Evolutionary conservation across 331 rosid genomes (phyloP).

Genomic region (Malus hybrid): DNA sequence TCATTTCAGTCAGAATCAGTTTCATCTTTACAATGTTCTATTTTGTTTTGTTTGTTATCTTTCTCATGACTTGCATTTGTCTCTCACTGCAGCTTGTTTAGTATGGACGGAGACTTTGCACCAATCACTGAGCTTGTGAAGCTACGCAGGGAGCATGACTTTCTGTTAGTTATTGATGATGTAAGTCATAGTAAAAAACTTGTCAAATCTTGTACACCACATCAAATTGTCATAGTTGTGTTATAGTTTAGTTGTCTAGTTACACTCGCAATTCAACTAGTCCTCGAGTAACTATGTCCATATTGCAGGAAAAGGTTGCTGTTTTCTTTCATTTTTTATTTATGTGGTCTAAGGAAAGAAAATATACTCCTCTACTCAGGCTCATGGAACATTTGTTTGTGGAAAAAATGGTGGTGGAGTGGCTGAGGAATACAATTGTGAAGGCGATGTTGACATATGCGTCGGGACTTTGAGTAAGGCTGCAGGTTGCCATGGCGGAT

Average conservation of each 20-base stretch:
- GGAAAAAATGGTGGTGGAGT: slow-evolving; percentile 95
- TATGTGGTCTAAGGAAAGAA: background rate
- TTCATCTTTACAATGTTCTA: background rate
- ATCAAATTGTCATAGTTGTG: background rate
- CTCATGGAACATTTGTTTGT: slow-evolving; percentile 94
- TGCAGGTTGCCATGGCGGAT: slow-evolving; percentile 97
- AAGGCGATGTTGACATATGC: slow-evolving; percentile 78
- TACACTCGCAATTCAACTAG: background rate
- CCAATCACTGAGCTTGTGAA: slow-evolving; percentile 73
- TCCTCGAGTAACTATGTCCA: background rate
- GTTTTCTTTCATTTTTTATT: background rate
- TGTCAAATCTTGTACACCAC: background rate
- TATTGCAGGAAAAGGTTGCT: background rate
- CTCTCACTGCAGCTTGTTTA: slow-evolving; percentile 71
- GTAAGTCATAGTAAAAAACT: slow-evolving; percentile 34
- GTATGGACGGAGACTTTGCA: slow-evolving; percentile 98
- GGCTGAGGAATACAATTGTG: slow-evolving; percentile 83
- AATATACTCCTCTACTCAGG: slow-evolving; percentile 29
- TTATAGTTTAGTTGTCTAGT: background rate
- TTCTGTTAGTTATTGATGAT: slow-evolving; percentile 86
- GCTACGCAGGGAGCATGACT: slow-evolving; percentile 68
- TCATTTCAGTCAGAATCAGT: background rate
- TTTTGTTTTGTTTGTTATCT: background rate
- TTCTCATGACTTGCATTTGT: slow-evolving; percentile 4
- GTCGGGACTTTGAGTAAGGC: slow-evolving; percentile 92